phyloP scores from a whole-genome alignment of 345 rosid genomes.

The Combretum micranthum region DNA sequence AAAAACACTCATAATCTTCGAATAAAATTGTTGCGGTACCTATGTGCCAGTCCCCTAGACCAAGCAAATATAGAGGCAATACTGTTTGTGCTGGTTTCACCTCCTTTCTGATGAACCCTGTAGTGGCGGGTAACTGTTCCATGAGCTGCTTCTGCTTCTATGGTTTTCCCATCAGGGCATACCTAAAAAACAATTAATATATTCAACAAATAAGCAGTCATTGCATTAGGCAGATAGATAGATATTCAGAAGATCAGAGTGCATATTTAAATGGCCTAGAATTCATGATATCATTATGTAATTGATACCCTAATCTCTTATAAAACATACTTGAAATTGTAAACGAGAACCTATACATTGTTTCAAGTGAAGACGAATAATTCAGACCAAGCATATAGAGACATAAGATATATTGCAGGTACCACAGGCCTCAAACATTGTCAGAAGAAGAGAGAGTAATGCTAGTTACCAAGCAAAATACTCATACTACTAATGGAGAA shows the following conservation, averaged over 20 bases:
- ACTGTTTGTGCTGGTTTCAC: slow-evolving; percentile 99
- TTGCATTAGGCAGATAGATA: neutral
- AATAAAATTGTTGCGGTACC: slow-evolving; percentile 26
- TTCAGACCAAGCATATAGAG: too few species aligned
- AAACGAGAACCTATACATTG: too few species aligned
- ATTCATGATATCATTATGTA: too few species aligned
- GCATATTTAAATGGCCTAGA: neutral
- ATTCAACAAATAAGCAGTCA: neutral
- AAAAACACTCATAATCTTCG: neutral
- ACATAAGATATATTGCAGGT: too few species aligned
- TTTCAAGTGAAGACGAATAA: too few species aligned
- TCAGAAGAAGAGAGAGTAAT: too few species aligned
- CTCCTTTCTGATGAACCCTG: slow-evolving; percentile 98
- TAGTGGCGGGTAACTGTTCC: slow-evolving; percentile 96
- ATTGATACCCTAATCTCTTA: too few species aligned
- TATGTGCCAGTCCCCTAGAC: slow-evolving; percentile 97
- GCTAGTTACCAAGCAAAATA: too few species aligned
- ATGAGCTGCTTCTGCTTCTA: slow-evolving; percentile 99
- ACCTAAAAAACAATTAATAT: slow-evolving; percentile 45
- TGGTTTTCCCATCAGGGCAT: slow-evolving; percentile 97
- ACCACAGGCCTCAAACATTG: too few species aligned
- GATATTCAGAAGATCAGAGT: neutral
- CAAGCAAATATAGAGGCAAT: slow-evolving; percentile 99
- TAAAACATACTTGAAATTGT: too few species aligned
- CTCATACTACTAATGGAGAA: too few species aligned